Conservation (phyloP, 495 filamentous ascomycete genomes). For the Neurospora africana region DNA sequence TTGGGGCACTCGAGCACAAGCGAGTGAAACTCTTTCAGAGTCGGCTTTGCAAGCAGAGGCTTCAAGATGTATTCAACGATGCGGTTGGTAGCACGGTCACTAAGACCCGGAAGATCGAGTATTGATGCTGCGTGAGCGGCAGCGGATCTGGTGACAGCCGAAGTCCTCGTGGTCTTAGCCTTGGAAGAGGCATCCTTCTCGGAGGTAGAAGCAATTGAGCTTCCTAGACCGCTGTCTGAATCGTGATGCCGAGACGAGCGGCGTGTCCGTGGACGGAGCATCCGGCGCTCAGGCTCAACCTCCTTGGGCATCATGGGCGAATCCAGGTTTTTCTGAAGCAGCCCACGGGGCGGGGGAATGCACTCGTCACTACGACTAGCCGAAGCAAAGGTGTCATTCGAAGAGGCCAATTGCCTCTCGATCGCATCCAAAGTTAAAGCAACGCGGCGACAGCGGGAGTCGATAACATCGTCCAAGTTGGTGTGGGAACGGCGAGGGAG, state of each 20-base stretch:
- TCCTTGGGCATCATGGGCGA: slow-evolving; percentile 28
- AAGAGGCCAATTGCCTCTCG: slow-evolving; percentile 33
- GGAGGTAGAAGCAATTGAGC: slow-evolving; percentile 38
- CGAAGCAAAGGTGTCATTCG: slow-evolving; percentile 17
- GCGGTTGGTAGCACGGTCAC: slow-evolving; percentile 40
- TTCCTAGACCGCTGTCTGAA: slow-evolving; percentile 53
- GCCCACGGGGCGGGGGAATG: slow-evolving; percentile 39
- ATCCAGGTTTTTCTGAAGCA: slow-evolving; percentile 38
- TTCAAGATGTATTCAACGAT: slow-evolving; percentile 44
- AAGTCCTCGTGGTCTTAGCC: slow-evolving; percentile 22
- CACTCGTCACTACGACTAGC: slow-evolving; percentile 32
- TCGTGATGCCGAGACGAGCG: slow-evolving; percentile 42
- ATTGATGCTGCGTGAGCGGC: slow-evolving; percentile 28
- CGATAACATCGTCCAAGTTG: slow-evolving; percentile 51
- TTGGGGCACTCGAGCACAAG: slow-evolving; percentile 63
- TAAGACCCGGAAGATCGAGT: slow-evolving; percentile 32
- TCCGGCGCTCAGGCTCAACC: slow-evolving; percentile 29
- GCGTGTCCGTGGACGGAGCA: slow-evolving; percentile 41
- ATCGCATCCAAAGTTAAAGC: slow-evolving; percentile 40
- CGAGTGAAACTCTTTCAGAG: slow-evolving; percentile 66
- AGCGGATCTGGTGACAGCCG: slow-evolving; percentile 40
- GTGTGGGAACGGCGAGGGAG: slow-evolving; percentile 52
- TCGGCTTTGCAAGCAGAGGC: slow-evolving; percentile 38
- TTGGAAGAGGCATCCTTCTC: slow-evolving; percentile 20
- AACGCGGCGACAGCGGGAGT: slow-evolving; percentile 42